A percentile compares a stretch with the other conserved stretches of the same genome.
These are phyloP conservation scores for Cenococcum geophilum DNA, from an alignment of 495 filamentous ascomycete genomes.

Conservation along the genomic window DNA sequence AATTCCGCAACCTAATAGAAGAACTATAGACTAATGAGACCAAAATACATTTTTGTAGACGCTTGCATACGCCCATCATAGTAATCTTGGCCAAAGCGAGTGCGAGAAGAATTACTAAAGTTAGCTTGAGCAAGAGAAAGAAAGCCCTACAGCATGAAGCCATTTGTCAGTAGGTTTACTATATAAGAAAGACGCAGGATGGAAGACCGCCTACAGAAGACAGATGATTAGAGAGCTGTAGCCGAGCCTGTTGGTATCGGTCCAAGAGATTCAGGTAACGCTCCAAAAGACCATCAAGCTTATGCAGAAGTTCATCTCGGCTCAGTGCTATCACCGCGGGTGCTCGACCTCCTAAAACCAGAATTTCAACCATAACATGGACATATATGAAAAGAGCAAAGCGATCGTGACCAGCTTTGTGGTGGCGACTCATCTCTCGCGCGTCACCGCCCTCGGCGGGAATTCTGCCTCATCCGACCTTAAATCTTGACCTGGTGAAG, in stretches of 20 bases:
- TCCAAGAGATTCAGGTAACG: constrained; percentile 65
- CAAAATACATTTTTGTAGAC: constrained; percentile 33
- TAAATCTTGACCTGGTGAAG: neutral
- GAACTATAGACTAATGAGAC: neutral
- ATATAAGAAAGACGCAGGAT: constrained; percentile 1
- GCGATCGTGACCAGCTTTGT: neutral
- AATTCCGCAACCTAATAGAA: neutral
- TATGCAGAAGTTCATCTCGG: constrained; percentile 6
- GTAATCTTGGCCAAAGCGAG: constrained; percentile 42
- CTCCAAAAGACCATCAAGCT: constrained; percentile 60
- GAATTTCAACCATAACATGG: constrained; percentile 1
- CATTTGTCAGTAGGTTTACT: neutral
- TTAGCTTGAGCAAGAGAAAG: constrained; percentile 45
- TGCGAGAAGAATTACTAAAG: constrained; percentile 33
- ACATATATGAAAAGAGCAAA: neutral
- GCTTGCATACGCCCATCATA: constrained; percentile 45
- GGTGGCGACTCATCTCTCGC: neutral
- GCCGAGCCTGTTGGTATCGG: constrained; percentile 58
- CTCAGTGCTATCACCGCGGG: neutral
- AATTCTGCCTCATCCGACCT: constrained; percentile 7
- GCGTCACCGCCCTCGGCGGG: constrained; percentile 3
- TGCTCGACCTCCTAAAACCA: constrained; percentile 15
- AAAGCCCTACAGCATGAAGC: constrained; percentile 30
- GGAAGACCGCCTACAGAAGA: constrained; percentile 43
- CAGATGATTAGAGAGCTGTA: constrained; percentile 49